Evolutionary conservation across 2,329 filamentous ascomycete genomes (phyloP).

Genomic region (Davidsoniella virescens): DNA sequence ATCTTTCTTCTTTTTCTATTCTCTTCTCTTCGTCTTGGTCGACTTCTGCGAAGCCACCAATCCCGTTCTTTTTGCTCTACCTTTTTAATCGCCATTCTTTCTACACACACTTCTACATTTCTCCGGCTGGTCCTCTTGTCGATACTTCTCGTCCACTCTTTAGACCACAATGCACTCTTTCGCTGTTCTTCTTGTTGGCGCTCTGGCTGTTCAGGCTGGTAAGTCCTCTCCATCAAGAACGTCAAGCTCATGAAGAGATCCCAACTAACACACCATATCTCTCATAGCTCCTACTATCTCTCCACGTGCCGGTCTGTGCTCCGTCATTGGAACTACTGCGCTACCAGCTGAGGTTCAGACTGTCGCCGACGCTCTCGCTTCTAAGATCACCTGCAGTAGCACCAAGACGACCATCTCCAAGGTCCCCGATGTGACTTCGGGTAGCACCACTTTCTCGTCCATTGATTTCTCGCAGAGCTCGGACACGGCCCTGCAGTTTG

Average conservation of each 20-base stretch:
- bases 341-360: slow-evolving; percentile 35
- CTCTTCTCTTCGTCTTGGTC: background rate
- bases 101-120: background rate
- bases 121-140: background rate
- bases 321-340: slow-evolving; percentile 32
- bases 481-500: slow-evolving; percentile 35
- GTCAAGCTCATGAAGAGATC: background rate
- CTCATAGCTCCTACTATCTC: slow-evolving; percentile 13
- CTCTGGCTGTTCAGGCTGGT: slow-evolving; percentile 9
- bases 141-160: background rate
- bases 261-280: background rate
- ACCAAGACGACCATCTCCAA: slow-evolving; percentile 30
- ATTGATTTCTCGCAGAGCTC: slow-evolving; percentile 39
- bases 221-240: background rate
- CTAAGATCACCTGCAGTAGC: slow-evolving; percentile 32
- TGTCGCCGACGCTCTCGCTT: slow-evolving; percentile 25
- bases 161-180: slow-evolving; percentile 5
- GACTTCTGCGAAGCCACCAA: slow-evolving; percentile 5
- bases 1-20: background rate
- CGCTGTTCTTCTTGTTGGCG: slow-evolving; percentile 2
- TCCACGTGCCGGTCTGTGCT: slow-evolving; percentile 30
- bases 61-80: slow-evolving; percentile 2
- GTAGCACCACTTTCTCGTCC: slow-evolving; percentile 31
- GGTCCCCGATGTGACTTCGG: slow-evolving; percentile 41
- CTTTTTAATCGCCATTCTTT: background rate